Percentiles rank a stretch among this genome's conserved stretches.
Conservation (phyloP, 306 rosid species). For the Lathyrus tuberosus region DNA sequence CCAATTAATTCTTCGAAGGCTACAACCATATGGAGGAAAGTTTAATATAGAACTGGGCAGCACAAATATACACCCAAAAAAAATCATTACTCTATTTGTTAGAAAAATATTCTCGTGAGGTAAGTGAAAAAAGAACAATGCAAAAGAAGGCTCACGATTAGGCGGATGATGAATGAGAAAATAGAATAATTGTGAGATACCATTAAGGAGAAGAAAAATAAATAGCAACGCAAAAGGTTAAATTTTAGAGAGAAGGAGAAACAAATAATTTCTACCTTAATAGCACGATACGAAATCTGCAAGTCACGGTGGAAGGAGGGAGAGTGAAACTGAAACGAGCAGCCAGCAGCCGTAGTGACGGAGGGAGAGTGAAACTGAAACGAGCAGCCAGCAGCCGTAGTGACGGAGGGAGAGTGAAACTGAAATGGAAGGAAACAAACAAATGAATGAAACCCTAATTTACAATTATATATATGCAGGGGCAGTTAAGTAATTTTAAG, state of each 20-base stretch:
- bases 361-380: no score
- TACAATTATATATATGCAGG: no score
- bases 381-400: no score
- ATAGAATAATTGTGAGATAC: background rate
- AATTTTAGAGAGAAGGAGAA: slow-evolving; percentile 12
- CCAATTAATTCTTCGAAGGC: background rate
- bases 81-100: background rate
- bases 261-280: slow-evolving; percentile 60
- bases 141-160: background rate
- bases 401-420: no score
- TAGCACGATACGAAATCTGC: no score
- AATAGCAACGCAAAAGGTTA: background rate
- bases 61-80: background rate
- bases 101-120: background rate
- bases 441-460: no score
- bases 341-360: no score
- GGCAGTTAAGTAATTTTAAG: no score
- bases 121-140: background rate
- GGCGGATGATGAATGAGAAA: background rate
- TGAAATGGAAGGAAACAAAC: no score
- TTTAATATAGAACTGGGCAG: slow-evolving; percentile 7
- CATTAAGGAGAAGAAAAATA: background rate
- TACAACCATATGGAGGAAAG: background rate
- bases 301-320: no score
- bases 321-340: no score